A percentile compares a stretch with the other conserved stretches of the same genome.
Conservation (phyloP, 768 basidiomycete genomes). For the Nidula microcarpa region DNA sequence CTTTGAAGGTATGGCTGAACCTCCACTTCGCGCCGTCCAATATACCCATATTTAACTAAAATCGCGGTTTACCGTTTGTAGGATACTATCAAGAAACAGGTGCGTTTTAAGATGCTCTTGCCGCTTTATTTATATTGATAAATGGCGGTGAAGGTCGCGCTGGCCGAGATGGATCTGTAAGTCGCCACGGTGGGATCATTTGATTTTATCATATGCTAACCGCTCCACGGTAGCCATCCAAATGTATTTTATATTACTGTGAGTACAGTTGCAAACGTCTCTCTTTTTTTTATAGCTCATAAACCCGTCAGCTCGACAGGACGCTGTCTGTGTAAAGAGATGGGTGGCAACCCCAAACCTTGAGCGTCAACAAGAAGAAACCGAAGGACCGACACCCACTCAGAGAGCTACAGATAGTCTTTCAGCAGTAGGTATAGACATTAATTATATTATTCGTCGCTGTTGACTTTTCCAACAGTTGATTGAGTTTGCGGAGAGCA, state of each 20-base stretch:
- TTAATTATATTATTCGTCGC: not conserved
- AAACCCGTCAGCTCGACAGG: slow-evolving; percentile 62
- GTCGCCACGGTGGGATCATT: slow-evolving; percentile 10
- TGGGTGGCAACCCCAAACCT: slow-evolving; percentile 47
- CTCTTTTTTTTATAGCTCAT: not conserved
- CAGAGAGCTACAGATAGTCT: slow-evolving; percentile 68
- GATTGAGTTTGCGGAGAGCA: slow-evolving; percentile 55
- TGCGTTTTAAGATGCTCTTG: slow-evolving; percentile 17
- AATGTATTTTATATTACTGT: slow-evolving; percentile 85
- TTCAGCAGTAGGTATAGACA: slow-evolving; percentile 41
- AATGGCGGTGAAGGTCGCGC: slow-evolving; percentile 53
- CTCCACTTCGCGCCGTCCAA: not conserved
- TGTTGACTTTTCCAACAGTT: slow-evolving; percentile 16
- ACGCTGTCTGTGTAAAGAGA: slow-evolving; percentile 51
- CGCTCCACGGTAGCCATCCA: slow-evolving; percentile 53
- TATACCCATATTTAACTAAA: not conserved
- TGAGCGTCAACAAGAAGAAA: slow-evolving; percentile 39
- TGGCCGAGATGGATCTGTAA: slow-evolving; percentile 71
- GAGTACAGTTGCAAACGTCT: slow-evolving; percentile 12
- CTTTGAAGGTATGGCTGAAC: slow-evolving; percentile 58
- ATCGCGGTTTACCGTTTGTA: slow-evolving; percentile 15
- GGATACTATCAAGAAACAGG: slow-evolving; percentile 90
- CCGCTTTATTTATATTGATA: slow-evolving; percentile 2
- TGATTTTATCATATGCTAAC: not conserved
- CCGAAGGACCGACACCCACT: slow-evolving; percentile 58